Base-by-base conservation (phyloP, 352 stramenopile genomes). In the Phytophthora cajani region DNA sequence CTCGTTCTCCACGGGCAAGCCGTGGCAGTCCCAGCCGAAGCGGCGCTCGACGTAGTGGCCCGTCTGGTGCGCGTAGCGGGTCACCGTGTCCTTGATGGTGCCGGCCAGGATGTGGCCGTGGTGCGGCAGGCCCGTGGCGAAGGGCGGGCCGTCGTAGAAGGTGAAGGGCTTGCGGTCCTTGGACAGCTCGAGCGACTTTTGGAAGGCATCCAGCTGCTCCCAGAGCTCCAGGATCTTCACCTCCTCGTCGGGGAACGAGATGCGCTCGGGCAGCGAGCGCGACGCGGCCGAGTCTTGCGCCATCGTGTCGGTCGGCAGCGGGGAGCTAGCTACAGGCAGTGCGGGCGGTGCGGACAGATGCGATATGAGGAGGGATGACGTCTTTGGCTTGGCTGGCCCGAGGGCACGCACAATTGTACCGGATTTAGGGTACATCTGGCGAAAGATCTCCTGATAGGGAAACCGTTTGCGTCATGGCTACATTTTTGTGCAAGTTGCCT, bases 1-100 rank as follows among this genome's bases (percentile, higher is more conserved):
- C 77, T 99, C 97, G 66, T 98, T 99, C 81, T 99, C 98, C 5
- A 99, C 97, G 0, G 98, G 98, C 5, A 99, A 83, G 1, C 98
- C 98, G 82, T 99, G 98, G 78, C 97, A 99, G 84, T 99, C 98
- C 98, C 98, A 99, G 42, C 98, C 98, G 51, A 99, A 99, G 62
- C 98, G 92, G 42, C 98, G 95, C 54, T 96, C 88, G 0, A 99
- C 98, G 75, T 98, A 93, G 79, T 99, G 96, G 8, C 97, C 97
- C 0, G 94, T 99, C 84, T 99, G 97, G 81, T 98, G 96, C n/a
- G 98, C 98, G 72, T 99, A 99, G 11, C 98, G 94, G n/a, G 98
- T 99, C 36, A 99, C 97, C 21, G 97, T 99, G 81, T 99, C 98
- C 83, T 99, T 99, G 83, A 99, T 99, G 49, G 98, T 99, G 42